A percentile compares a stretch with the other conserved stretches of the same genome.
These are phyloP conservation scores for Rhodotorula mucilaginosa DNA, from an alignment of 1,284 basidiomycete species.

Conservation along the genomic window DNA sequence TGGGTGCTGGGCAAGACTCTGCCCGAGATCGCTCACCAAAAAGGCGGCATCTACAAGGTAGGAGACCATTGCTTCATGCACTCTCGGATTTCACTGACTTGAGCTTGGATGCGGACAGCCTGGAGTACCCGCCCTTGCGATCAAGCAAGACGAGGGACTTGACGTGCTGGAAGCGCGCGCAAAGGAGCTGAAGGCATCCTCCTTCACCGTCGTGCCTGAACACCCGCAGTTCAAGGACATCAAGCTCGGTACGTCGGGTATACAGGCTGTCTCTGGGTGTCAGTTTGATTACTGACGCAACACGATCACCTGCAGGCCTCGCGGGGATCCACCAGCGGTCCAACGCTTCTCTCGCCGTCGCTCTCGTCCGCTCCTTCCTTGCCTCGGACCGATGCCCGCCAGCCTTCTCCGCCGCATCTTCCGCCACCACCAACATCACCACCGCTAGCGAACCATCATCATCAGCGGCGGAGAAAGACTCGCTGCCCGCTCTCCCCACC, in stretches of 20 bases:
- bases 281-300: neutral
- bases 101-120: constrained; percentile 52
- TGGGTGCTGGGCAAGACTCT: constrained; percentile 85
- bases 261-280: neutral
- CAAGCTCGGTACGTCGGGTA: constrained; percentile 59
- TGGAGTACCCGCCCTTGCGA: constrained; percentile 79
- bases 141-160: constrained; percentile 72
- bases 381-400: constrained; percentile 47
- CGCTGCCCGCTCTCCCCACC: constrained; percentile 11
- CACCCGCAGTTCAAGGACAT: constrained; percentile 56
- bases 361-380: constrained; percentile 71
- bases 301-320: constrained; percentile 59
- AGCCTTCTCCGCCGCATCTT: constrained; percentile 36
- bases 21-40: constrained; percentile 87
- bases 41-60: constrained; percentile 95
- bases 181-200: constrained; percentile 64
- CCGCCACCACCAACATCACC: constrained; percentile 29
- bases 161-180: constrained; percentile 67
- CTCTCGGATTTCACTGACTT: neutral
- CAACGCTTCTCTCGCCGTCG: constrained; percentile 85
- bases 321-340: constrained; percentile 83
- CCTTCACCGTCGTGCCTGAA: constrained; percentile 61
- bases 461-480: too few species aligned
- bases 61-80: neutral
- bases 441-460: constrained; percentile 32